Conservation (phyloP, 805 yeast genomes). For the Phaffomyces thermotolerans region DNA sequence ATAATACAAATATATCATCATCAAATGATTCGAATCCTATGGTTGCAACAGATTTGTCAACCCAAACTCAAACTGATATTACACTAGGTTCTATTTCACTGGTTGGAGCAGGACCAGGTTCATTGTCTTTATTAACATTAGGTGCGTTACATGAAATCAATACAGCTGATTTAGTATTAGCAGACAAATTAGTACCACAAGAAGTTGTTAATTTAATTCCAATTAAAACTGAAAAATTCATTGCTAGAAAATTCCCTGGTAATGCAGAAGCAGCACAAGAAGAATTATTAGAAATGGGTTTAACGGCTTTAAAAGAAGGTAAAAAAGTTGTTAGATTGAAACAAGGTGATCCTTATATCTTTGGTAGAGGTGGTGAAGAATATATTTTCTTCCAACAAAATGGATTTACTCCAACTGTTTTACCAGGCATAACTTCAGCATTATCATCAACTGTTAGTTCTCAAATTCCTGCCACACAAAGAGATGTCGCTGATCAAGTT, state of each 20-base stretch:
- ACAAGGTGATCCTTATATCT: conserved; percentile 95
- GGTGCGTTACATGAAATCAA: conserved; percentile 80
- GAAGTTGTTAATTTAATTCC: conserved; percentile 83
- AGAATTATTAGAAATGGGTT: conserved; percentile 69
- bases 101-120: conserved; percentile 96
- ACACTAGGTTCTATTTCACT: conserved; percentile 56
- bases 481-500: conserved; percentile 89
- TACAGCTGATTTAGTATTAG: conserved; percentile 75
- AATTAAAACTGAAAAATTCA: conserved; percentile 60
- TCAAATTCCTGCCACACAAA: conserved; percentile 82
- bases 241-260: conserved; percentile 93
- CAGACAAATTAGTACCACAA: conserved; percentile 90
- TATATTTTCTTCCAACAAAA: conserved; percentile 55
- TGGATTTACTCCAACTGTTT: conserved; percentile 65
- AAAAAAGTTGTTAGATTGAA: conserved; percentile 79
- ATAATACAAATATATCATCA: background rate
- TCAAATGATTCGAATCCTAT: background rate
- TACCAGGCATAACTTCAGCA: conserved; percentile 89
- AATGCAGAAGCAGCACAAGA: conserved; percentile 92
- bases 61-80: background rate
- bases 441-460: conserved; percentile 81
- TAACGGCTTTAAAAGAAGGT: conserved; percentile 57
- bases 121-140: conserved; percentile 69
- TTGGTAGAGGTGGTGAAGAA: conserved; percentile 96
- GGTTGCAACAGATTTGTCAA: background rate